phyloP scores from a whole-genome alignment of 1,139 yeast genomes.

The Yarrowia galli region DNA sequence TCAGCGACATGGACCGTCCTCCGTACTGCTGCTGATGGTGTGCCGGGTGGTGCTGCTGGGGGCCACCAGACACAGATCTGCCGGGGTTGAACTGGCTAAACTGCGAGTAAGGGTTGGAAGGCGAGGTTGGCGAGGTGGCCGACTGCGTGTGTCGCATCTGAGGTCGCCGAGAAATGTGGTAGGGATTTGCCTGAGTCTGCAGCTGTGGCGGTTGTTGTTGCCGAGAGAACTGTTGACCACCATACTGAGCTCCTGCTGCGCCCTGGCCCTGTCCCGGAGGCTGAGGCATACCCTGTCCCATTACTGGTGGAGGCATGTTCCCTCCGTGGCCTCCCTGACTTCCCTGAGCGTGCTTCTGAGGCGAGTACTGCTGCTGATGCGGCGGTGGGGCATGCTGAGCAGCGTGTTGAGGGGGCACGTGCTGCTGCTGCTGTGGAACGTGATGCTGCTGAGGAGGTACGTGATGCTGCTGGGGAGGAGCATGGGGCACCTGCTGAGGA shows the following conservation, averaged over 20 bases:
- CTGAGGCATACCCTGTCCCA: constrained; percentile 15
- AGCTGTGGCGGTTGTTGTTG: constrained; percentile 39
- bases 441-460: constrained; percentile 14
- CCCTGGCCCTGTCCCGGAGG: not conserved
- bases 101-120: constrained; percentile 36
- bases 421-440: constrained; percentile 39
- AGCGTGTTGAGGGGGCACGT: not conserved
- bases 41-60: constrained; percentile 10
- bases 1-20: constrained; percentile 31
- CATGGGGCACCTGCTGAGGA: not conserved
- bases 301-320: not conserved
- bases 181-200: constrained; percentile 43
- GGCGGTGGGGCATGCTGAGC: constrained; percentile 38
- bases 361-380: constrained; percentile 35
- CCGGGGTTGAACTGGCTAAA: constrained; percentile 27
- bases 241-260: not conserved
- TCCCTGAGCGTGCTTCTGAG: constrained; percentile 16
- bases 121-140: constrained; percentile 25
- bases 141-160: constrained; percentile 36
- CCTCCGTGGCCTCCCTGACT: constrained; percentile 12
- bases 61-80: constrained; percentile 22
- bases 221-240: constrained; percentile 33
- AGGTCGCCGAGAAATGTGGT: constrained; percentile 40
- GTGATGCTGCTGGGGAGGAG: constrained; percentile 5
- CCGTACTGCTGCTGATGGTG: constrained; percentile 24